Base-by-base conservation (phyloP, 805 yeast genomes). In the Wickerhamomyces queroliae region DNA sequence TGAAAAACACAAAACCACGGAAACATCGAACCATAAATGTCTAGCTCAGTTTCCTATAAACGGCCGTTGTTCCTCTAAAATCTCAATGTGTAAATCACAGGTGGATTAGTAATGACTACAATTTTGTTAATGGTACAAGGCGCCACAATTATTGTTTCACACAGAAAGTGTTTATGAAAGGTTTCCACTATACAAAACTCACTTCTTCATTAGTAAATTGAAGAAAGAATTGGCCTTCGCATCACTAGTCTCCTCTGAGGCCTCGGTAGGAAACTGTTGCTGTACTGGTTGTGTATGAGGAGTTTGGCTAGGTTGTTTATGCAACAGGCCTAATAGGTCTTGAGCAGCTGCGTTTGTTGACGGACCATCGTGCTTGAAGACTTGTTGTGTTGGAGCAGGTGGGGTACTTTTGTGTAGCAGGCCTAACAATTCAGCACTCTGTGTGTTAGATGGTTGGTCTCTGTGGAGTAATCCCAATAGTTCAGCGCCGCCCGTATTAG, bases 381-480 rank as follows among this genome's bases (percentile, higher is more conserved):
- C 27, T 17, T 36, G 35, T n/a, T 38, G 17, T 15, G 46, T 3
- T 24, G 38, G 38, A 12, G 5, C 26, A 26, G 39, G 23, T 24
- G 33, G 17, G 7, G n/a, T 24, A 18, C 31, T 31, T 23, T 34
- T 37, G 29, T 40, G 43, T 18, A 40, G 20, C 24, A 40, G 33
- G 3, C 43, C 25, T 10, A 35, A 13, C 11, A 35, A 27, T 16
- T 28, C 31, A 16, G 31, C 31, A 9, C n/a, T n/a, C n/a, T n/a
- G n/a, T n/a, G 27, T 18, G 13, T 13, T 33, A n/a, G 30, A 13
- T 18, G 20, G 23, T 26, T 10, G 11, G 13, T 25, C 43, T 38
- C 44, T 45, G 40, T 53, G 59, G 41, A 55, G 43, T 16, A 56
- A 43, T 42, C 47, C 46, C 36, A 57, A 39, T 36, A 57, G 43